phyloP scores from a whole-genome alignment of 2,329 filamentous ascomycete species.

The Parascedosporium putredinis region DNA sequence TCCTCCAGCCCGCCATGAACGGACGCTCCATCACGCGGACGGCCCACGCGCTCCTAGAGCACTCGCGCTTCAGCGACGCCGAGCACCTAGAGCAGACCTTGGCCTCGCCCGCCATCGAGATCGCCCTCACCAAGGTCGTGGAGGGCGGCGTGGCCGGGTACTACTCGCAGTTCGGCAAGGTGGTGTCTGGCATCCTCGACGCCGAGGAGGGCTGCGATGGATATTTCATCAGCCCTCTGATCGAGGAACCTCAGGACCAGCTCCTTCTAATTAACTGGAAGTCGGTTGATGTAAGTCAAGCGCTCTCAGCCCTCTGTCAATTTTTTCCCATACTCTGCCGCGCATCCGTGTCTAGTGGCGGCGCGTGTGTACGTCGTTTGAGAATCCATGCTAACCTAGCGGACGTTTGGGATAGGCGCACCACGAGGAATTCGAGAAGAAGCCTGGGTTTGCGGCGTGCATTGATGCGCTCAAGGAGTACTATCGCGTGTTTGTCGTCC shows the following conservation, averaged over 20 bases:
- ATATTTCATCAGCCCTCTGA: constrained; percentile 9
- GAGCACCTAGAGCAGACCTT: constrained; percentile 5
- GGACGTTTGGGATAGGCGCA: too few species aligned
- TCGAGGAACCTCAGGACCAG: constrained; percentile 9
- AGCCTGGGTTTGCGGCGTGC: constrained; percentile 6
- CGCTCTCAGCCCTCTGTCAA: not conserved
- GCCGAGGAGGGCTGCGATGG: constrained; percentile 9
- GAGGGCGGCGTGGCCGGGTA: constrained; percentile 10
- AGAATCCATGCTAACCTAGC: not conserved
- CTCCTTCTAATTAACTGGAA: constrained; percentile 10
- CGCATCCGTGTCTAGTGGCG: too few species aligned
- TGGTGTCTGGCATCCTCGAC: constrained; percentile 7
- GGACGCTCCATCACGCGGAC: constrained; percentile 8
- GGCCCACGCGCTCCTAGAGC: constrained; percentile 3
- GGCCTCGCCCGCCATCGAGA: constrained; percentile 8
- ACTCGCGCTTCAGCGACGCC: not conserved
- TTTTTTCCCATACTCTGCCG: too few species aligned
- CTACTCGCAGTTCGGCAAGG: constrained; percentile 8
- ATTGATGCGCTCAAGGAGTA: constrained; percentile 9
- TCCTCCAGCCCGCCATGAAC: constrained; percentile 8
- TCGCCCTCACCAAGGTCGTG: constrained; percentile 10
- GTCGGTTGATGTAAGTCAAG: constrained; percentile 9
- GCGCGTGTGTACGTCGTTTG: too few species aligned
- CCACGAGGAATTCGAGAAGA: constrained; percentile 9
- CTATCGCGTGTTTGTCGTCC: constrained; percentile 9